Evolutionary conservation across 805 yeast species (phyloP), one percentile per base, ranked within the genome.

Genomic region (Candida takata): DNA sequence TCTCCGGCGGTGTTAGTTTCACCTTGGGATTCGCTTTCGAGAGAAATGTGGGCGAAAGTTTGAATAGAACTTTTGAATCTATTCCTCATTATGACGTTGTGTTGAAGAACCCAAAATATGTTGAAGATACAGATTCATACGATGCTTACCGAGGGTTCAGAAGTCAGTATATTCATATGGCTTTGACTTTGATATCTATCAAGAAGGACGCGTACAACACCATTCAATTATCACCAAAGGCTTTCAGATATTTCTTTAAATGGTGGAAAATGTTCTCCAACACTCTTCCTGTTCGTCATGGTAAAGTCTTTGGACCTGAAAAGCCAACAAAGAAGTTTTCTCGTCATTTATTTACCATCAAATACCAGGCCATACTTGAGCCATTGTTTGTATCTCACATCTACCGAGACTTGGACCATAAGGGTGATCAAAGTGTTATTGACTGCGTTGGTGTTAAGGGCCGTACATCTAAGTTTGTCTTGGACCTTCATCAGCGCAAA

Each of bases 261-360:
- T 92, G 97, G 97, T 88, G 96, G 95, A 60, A 61, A 24, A 70
- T 84, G 45, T 90, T 90, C 57, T 72, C 80, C n/a, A 80, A 90
- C 18, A 78, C 80, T 37, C 64, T 88, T 15, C 95, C 97, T 0
- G 72, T 86, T 12, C 70, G 94, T 34, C 68, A 73, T 31, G 97
- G 97, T 0, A 57, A 61, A 2, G 52, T 92, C 17, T 90, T 85
- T 62, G 77, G 76, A 0, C 73, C 73, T 16, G 52, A 60, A 6
- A 67, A 67, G 36, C 57, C 69, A 21, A 63, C 76, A 8, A 75
- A 74, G 38, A 87, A 85, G 55, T 82, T 88, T 50, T 83, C 94
- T 0, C 70, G 73, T 33, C 84, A 80, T 54, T 62, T 88, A 27
- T 74, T 67, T 45, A 79, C 95, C 3, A 80, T 86, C 42, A 84